Evolutionary conservation across 495 filamentous ascomycete genomes (phyloP), one percentile per base, ranked within the genome.

Genomic region (Aspergillus carlsbadensis): DNA sequence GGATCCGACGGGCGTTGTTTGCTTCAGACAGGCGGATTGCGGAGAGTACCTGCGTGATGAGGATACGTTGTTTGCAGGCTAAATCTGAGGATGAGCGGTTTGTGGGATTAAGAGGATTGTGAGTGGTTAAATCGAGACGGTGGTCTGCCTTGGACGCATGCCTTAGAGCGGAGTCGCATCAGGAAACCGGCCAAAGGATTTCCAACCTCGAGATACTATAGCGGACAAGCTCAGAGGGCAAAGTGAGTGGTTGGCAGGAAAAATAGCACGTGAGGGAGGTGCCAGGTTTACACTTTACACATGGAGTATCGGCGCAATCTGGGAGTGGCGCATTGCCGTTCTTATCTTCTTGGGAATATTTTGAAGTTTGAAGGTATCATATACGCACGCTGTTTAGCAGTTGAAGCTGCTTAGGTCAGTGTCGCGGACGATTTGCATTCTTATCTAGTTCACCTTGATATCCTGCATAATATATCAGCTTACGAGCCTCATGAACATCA

Each of bases 11-110:
- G 91, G 86, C 13, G 87, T 96, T 50, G 85, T 87, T 10, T 82
- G 86, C 29, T 96, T 96, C 70, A 76, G 91, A 60, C 91, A 96
- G 70, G 87, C 88, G 1, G 93, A 98, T 77, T 84, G 88, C 65
- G 93, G 94, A 41, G 91, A 96, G 68, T 98, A 95, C 64, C 79
- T 98, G 52, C 81, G 94, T 66, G 93, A 97, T 69, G 76, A 79
- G 68, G 76, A 79, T 65, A 73, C 73, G 21, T 62, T 79, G 22
- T 79, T 79, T 56, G 69, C 73, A 22, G 26, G 26, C 8, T 29
- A 29, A 8, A 29, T 29, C 3, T 56, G 44, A 2, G 36, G 45
- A 29, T 57, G 43, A 18, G 43, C 22, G 33, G 13, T 21, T 26
- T 37, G 20, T n/a, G 24, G 21, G 20, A 11, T n/a, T 10, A n/a